These are phyloP conservation scores for Trichosporon sp. DNA, from an alignment of 1,284 basidiomycete species.

Conservation along the genomic window DNA sequence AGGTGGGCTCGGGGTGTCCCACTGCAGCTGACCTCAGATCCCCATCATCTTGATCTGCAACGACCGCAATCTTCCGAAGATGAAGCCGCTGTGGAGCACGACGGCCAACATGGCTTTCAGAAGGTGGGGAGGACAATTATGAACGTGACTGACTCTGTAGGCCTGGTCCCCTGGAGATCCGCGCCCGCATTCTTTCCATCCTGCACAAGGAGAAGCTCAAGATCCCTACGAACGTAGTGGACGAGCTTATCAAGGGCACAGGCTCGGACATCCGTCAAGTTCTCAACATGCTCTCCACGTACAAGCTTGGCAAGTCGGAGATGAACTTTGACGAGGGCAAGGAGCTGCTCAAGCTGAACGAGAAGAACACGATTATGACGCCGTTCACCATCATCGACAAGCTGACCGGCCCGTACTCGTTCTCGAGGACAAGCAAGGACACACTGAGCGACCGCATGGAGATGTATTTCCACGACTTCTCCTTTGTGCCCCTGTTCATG, in stretches of 20 bases:
- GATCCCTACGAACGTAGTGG: conserved; percentile 83
- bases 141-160: conserved; percentile 56
- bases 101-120: conserved; percentile 77
- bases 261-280: conserved; percentile 96
- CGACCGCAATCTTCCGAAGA: conserved; percentile 79
- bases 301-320: conserved; percentile 75
- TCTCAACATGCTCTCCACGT: conserved; percentile 96
- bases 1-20: conserved; percentile 59
- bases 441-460: conserved; percentile 91
- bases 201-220: conserved; percentile 93
- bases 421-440: conserved; percentile 76
- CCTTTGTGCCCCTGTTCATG: conserved; percentile 91
- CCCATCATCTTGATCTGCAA: conserved; percentile 99
- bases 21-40: conserved; percentile 61
- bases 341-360: conserved; percentile 80
- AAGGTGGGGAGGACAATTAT: conserved; percentile 61
- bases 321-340: conserved; percentile 93
- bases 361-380: conserved; percentile 87
- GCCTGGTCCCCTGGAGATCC: conserved; percentile 71
- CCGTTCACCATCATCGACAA: conserved; percentile 86
- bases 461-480: conserved; percentile 93
- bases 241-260: conserved; percentile 83
- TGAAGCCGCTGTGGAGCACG: conserved; percentile 79
- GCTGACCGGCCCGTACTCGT: conserved; percentile 85
- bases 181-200: conserved; percentile 85